A percentile compares a stretch with the other conserved stretches of the same genome.
Conservation (phyloP, 2,329 filamentous ascomycete species). For the Thielaviopsis musarum region DNA sequence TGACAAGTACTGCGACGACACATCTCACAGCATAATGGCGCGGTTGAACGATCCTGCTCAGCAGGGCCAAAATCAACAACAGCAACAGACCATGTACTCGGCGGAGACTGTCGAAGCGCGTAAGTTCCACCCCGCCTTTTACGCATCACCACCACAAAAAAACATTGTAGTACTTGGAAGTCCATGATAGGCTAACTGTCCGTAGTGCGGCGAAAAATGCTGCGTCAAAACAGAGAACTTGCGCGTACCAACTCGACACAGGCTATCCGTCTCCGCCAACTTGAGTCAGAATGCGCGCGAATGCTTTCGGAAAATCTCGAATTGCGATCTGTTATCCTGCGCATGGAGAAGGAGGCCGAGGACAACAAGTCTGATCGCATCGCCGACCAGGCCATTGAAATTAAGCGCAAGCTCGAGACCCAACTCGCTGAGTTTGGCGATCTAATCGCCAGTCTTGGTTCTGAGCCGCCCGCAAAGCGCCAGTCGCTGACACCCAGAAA, state of each 20-base stretch:
- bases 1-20: not conserved
- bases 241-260: slow-evolving; percentile 64
- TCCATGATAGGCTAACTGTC: not conserved
- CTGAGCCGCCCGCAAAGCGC: slow-evolving; percentile 38
- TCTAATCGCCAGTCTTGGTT: slow-evolving; percentile 48
- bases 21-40: slow-evolving; percentile 38
- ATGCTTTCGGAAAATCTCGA: slow-evolving; percentile 66
- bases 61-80: slow-evolving; percentile 21
- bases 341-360: slow-evolving; percentile 50
- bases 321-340: slow-evolving; percentile 52
- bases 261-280: slow-evolving; percentile 56
- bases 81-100: slow-evolving; percentile 8
- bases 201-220: slow-evolving; percentile 59
- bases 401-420: slow-evolving; percentile 53
- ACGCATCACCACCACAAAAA: not conserved
- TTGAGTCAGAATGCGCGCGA: slow-evolving; percentile 60
- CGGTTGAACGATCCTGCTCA: slow-evolving; percentile 59
- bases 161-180: too few relatives aligned
- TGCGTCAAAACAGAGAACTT: slow-evolving; percentile 72
- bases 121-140: slow-evolving; percentile 26
- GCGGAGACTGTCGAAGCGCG: slow-evolving; percentile 52
- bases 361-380: slow-evolving; percentile 41
- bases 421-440: slow-evolving; percentile 55
- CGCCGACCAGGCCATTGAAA: slow-evolving; percentile 48
- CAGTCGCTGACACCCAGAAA: slow-evolving; percentile 26